Evolutionary conservation across 1,284 basidiomycete species (phyloP).

Genomic region (Sparassis latifolia): DNA sequence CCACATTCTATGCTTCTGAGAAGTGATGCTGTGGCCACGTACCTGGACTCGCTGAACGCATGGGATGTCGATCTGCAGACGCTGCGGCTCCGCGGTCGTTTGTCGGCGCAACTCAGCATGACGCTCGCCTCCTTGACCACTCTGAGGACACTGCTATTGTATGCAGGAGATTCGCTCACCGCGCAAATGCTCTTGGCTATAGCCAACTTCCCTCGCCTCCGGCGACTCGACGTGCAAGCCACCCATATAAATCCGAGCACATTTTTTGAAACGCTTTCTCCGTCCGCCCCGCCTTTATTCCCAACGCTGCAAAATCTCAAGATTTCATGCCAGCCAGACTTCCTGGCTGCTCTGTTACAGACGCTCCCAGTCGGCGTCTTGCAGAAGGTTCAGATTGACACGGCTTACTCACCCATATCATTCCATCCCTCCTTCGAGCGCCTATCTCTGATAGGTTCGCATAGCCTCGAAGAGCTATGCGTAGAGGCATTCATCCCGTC

Average conservation of each 20-base stretch:
- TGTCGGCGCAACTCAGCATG: conserved; percentile 29
- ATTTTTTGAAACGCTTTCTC: conserved; percentile 20
- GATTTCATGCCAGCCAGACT: conserved; percentile 30
- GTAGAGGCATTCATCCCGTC: conserved; percentile 31
- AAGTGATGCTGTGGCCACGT: conserved; percentile 9
- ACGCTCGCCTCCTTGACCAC: conserved; percentile 31
- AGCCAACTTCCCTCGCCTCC: conserved; percentile 35
- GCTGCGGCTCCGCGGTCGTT: conserved; percentile 42
- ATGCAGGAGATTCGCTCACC: conserved; percentile 35
- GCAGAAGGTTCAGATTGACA: conserved; percentile 32
- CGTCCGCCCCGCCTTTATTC: conserved; percentile 24
- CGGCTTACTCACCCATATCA: conserved; percentile 23
- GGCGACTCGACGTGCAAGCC: conserved; percentile 43
- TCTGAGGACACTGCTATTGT: conserved; percentile 38
- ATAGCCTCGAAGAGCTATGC: conserved; percentile 34
- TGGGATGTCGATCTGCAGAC: conserved; percentile 25
- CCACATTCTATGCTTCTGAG: background rate
- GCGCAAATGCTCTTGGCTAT: conserved; percentile 35
- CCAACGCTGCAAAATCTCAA: conserved; percentile 36
- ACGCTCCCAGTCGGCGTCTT: conserved; percentile 30
- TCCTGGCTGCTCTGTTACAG: conserved; percentile 28
- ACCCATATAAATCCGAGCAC: conserved; percentile 32
- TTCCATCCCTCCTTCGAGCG: conserved; percentile 35
- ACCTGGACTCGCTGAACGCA: conserved; percentile 7
- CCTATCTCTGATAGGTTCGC: conserved; percentile 28